Evolutionary conservation across 2,329 filamentous ascomycete genomes (phyloP).

Genomic region (Kalaharituber pfeilii): DNA sequence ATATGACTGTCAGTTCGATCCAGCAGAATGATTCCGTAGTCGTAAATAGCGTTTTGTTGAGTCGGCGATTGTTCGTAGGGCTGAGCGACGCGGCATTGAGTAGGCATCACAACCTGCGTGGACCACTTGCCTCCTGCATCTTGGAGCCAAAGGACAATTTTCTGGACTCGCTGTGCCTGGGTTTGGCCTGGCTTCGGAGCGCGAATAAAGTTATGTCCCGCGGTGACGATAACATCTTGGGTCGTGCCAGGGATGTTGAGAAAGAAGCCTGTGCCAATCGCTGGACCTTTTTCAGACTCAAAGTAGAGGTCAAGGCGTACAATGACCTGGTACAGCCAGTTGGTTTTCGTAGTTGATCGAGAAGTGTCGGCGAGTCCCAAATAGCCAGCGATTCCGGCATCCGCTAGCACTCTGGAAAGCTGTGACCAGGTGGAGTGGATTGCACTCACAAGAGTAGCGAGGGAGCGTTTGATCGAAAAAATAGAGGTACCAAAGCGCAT

Average conservation of each 20-base stretch:
- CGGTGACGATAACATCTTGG: background rate
- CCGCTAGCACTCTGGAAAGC: too few relatives aligned
- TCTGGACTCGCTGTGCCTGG: background rate
- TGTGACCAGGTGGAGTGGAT: background rate
- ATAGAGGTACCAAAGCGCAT: too few relatives aligned
- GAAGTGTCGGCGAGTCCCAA: background rate
- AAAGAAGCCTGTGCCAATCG: background rate
- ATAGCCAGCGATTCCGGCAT: background rate
- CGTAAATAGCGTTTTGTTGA: constrained; percentile 1
- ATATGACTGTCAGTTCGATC: background rate
- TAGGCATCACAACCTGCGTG: background rate
- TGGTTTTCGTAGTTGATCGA: background rate
- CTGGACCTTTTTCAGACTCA: background rate
- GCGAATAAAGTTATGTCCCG: constrained; percentile 3
- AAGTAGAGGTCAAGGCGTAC: background rate
- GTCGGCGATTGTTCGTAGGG: constrained; percentile 2
- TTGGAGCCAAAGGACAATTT: background rate
- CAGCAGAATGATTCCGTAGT: constrained; percentile 4
- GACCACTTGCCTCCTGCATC: background rate
- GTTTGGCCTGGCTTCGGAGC: background rate
- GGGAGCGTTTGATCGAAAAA: too few relatives aligned
- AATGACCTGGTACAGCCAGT: background rate
- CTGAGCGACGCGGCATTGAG: background rate
- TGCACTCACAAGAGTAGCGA: too few relatives aligned
- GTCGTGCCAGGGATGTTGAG: constrained; percentile 4